A percentile compares a stretch with the other conserved stretches of the same genome.
Conservation (phyloP, 306 rosid genomes). For the Delonix regia region DNA sequence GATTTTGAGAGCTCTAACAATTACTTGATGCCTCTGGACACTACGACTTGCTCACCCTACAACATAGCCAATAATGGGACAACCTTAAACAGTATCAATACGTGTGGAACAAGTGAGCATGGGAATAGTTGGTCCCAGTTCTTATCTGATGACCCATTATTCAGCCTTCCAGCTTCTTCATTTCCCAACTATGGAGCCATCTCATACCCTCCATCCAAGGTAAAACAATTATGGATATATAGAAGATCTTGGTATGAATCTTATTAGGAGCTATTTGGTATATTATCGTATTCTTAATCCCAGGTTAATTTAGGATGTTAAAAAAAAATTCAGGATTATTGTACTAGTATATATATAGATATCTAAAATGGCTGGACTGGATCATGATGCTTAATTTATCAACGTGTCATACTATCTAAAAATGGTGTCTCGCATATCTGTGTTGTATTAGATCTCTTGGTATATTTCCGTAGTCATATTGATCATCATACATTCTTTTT, state of each 20-base stretch:
- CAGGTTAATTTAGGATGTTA: not conserved
- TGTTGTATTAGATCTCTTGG: not conserved
- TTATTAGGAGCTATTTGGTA: not conserved
- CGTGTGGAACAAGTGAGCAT: constrained; percentile 39
- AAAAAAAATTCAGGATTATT: not conserved
- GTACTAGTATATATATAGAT: not conserved
- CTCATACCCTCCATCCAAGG: constrained; percentile 83
- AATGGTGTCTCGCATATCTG: not conserved
- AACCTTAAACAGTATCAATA: constrained; percentile 30
- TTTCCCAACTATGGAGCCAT: constrained; percentile 55
- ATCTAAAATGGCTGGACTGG: too few species aligned
- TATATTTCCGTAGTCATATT: too few species aligned
- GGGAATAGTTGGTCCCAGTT: constrained; percentile 47
- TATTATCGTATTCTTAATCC: not conserved
- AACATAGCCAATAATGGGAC: constrained; percentile 35
- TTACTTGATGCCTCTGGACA: constrained; percentile 48
- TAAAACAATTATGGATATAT: constrained; percentile 1
- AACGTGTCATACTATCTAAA: not conserved
- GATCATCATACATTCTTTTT: not conserved
- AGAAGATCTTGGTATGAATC: not conserved
- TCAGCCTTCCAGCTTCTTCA: constrained; percentile 42
- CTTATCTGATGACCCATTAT: constrained; percentile 52
- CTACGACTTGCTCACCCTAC: constrained; percentile 34
- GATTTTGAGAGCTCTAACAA: constrained; percentile 63
- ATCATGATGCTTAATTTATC: not conserved